Percentiles rank a stretch among this genome's conserved stretches.
These are phyloP conservation scores for Pseudogymnoascus sp. DNA, from an alignment of 2,329 filamentous ascomycete genomes.

Conservation along the genomic window DNA sequence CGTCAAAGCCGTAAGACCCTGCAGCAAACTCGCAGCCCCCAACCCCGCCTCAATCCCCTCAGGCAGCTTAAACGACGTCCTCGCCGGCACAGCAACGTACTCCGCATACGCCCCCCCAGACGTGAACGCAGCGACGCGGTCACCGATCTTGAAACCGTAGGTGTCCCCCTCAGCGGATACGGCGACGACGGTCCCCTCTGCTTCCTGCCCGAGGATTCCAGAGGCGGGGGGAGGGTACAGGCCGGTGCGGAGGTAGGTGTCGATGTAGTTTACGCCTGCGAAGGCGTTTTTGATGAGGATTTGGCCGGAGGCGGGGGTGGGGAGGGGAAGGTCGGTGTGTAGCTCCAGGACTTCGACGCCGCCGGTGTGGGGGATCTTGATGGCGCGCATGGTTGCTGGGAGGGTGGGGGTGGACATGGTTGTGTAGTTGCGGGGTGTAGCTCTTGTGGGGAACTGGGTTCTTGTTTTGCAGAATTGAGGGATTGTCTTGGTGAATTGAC, in stretches of 20 bases:
- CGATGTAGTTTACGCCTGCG: slow-evolving; percentile 80
- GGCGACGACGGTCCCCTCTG: slow-evolving; percentile 59
- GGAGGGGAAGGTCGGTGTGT: slow-evolving; percentile 62
- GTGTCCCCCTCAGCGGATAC: slow-evolving; percentile 43
- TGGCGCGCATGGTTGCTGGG: slow-evolving; percentile 44
- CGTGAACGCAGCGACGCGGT: slow-evolving; percentile 63
- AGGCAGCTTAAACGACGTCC: slow-evolving; percentile 54
- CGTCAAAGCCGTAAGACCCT: slow-evolving; percentile 75
- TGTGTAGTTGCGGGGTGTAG: background rate
- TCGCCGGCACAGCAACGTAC: slow-evolving; percentile 45
- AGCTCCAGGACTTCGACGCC: slow-evolving; percentile 64
- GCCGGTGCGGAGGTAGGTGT: slow-evolving; percentile 82
- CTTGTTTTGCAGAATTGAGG: background rate
- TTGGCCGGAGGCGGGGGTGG: slow-evolving; percentile 57
- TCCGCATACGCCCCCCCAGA: slow-evolving; percentile 42
- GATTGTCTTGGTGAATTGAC: background rate
- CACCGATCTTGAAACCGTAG: slow-evolving; percentile 52
- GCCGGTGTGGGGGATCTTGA: slow-evolving; percentile 64
- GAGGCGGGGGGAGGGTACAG: slow-evolving; percentile 68
- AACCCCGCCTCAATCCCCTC: slow-evolving; percentile 48
- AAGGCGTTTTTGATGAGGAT: slow-evolving; percentile 74
- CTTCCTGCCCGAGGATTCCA: slow-evolving; percentile 72
- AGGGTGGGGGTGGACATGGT: slow-evolving; percentile 12
- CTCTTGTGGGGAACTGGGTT: background rate
- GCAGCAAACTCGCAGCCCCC: slow-evolving; percentile 63